Percentiles rank a stretch among this genome's conserved stretches.
phyloP scores from a whole-genome alignment of 1,139 yeast species.

The Candida sp. region DNA sequence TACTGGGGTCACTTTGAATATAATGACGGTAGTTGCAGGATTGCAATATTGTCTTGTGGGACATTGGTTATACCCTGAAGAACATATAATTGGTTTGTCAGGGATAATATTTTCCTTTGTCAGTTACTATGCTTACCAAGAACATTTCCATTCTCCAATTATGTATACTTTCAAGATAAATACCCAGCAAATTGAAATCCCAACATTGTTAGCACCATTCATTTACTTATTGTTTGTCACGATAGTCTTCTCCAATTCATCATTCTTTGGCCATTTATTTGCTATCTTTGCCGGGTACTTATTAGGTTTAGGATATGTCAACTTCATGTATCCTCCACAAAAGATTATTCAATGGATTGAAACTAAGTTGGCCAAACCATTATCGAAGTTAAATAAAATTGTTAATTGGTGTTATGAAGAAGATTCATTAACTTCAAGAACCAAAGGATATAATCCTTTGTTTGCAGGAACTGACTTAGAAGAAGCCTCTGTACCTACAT shows the following conservation, averaged over 20 bases:
- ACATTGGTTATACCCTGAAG: conserved; percentile 47
- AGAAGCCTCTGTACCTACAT: background rate
- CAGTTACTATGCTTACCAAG: conserved; percentile 61
- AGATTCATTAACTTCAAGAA: conserved; percentile 46
- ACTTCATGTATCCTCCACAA: conserved; percentile 62
- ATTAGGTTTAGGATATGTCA: conserved; percentile 57
- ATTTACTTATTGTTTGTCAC: conserved; percentile 46
- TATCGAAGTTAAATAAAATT: conserved; percentile 50
- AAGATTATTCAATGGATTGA: conserved; percentile 67
- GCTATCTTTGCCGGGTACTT: conserved; percentile 41
- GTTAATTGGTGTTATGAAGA: conserved; percentile 57
- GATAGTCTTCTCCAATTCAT: conserved; percentile 50
- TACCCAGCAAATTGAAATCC: conserved; percentile 36
- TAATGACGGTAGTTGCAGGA: conserved; percentile 70
- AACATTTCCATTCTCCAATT: conserved; percentile 50
- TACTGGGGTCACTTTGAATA: conserved; percentile 79
- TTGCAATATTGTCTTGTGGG: conserved; percentile 62
- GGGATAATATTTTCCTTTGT: conserved; percentile 76
- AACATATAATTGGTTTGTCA: conserved; percentile 62
- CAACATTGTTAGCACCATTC: conserved; percentile 63
- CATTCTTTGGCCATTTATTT: conserved; percentile 69
- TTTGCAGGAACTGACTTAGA: conserved; percentile 9
- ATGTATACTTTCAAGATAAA: conserved; percentile 20
- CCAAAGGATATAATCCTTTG: conserved; percentile 33
- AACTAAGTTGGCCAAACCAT: conserved; percentile 43